Evolutionary conservation across 371 early-diverging fungal species (phyloP), one percentile per base, ranked within the genome.

Genomic region (Mortierella sp.): DNA sequence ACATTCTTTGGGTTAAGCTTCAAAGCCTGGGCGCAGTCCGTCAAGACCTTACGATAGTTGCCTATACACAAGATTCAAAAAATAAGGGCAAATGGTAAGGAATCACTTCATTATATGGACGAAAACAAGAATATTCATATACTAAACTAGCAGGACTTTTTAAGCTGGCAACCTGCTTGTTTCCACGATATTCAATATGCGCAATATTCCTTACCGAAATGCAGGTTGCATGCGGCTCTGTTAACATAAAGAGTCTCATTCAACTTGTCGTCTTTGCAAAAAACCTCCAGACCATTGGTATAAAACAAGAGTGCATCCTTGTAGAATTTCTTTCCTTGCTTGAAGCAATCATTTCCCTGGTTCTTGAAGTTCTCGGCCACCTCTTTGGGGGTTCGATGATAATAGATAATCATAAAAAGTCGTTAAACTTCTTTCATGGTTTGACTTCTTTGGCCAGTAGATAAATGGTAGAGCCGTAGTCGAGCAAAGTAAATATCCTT

Each of bases 311-410:
- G 84, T 12, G 98, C 99, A 58, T 95, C 92, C 50, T 85, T 72
- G 79, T 88, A 97, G 47, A 79, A 79, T 8, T 69, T 31, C 62
- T 86, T 86, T 14, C 94, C 93, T 24, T 83, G 87, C 60, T 88
- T 86, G 82, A 95, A 97, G 56, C 89, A 85, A 11, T 95, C 96
- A 79, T 99, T 99, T 62, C 99, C 99, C 78, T 97, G 95, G 52
- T 92, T 89, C 82, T 96, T 98, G 68, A 96, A 95, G 83, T 96
- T 97, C 48, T 86, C 84, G 4, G 98, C 98, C 56, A 95, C 85
- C 80, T 97, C 97, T 94, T 68, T 47, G 11, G 1, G 42, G 21
- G 59, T 32, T 15, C 19, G 6, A 14, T 3, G 23, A 19, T 0
- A 44, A 44, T 0, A 44, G 0, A 7, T 44, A 44, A 5, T 43